These are phyloP conservation scores for Candida mattraensis DNA, from an alignment of 805 yeast genomes.

Conservation along the genomic window DNA sequence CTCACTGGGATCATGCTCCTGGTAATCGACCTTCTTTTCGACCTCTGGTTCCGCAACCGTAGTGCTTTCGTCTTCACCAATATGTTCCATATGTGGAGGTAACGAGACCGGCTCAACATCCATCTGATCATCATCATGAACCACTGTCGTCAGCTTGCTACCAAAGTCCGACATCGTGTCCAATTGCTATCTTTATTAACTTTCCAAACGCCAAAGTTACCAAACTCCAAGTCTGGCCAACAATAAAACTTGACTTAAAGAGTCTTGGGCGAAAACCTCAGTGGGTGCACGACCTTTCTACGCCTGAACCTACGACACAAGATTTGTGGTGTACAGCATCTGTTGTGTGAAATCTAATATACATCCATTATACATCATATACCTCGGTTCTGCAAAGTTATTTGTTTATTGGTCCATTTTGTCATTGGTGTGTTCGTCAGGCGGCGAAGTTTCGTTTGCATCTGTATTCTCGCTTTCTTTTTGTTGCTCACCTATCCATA, in stretches of 20 bases:
- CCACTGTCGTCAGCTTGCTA: slow-evolving; percentile 19
- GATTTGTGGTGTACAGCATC: too few relatives aligned
- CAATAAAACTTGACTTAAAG: too few relatives aligned
- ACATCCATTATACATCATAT: slow-evolving; percentile 3
- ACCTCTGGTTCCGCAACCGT: too few relatives aligned
- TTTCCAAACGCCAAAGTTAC: too few relatives aligned
- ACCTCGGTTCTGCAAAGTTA: not conserved
- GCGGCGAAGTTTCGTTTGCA: slow-evolving; percentile 4
- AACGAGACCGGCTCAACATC: slow-evolving; percentile 19
- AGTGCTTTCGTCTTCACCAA: slow-evolving; percentile 1
- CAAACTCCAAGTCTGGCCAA: too few relatives aligned
- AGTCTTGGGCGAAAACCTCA: too few relatives aligned
- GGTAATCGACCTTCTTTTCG: not conserved
- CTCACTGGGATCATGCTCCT: slow-evolving; percentile 22
- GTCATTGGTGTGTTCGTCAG: slow-evolving; percentile 8
- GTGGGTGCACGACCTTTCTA: too few relatives aligned
- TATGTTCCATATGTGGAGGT: slow-evolving; percentile 27
- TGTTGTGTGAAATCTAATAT: slow-evolving; percentile 1
- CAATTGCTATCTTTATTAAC: too few relatives aligned
- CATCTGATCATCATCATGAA: slow-evolving; percentile 24
- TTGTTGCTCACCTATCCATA: slow-evolving; percentile 64
- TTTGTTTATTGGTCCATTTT: slow-evolving; percentile 1
- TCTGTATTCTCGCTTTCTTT: slow-evolving; percentile 18
- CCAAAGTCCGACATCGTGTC: slow-evolving; percentile 24
- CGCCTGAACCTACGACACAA: too few relatives aligned